Percentiles rank a stretch among this genome's conserved stretches.
These are phyloP conservation scores for Boletellus sp. DNA, from an alignment of 768 basidiomycete species.

Conservation along the genomic window DNA sequence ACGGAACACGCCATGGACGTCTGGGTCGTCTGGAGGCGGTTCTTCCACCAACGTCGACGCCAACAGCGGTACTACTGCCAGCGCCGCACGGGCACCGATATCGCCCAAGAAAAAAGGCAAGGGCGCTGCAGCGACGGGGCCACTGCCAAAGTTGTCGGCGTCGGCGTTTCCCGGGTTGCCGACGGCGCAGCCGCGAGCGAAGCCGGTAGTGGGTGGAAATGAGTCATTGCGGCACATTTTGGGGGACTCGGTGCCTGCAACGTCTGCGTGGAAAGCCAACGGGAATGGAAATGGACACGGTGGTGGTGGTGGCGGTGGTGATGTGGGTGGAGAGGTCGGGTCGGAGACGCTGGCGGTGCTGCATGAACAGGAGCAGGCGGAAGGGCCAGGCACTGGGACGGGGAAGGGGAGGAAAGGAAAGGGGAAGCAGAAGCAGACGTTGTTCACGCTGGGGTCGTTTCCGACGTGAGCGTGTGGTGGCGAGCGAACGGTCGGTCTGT, in stretches of 20 bases:
- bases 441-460: slow-evolving; percentile 64
- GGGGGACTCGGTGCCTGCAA: slow-evolving; percentile 19
- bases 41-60: neutral
- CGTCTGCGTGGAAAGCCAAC: slow-evolving; percentile 30
- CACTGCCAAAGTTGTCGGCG: slow-evolving; percentile 46
- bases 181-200: slow-evolving; percentile 37
- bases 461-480: slow-evolving; percentile 25
- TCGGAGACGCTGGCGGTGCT: neutral
- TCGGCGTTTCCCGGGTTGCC: slow-evolving; percentile 72
- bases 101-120: slow-evolving; percentile 15
- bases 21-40: slow-evolving; percentile 18
- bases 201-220: slow-evolving; percentile 56
- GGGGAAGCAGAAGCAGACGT: slow-evolving; percentile 79
- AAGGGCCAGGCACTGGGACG: neutral
- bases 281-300: slow-evolving; percentile 3
- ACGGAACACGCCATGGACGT: slow-evolving; percentile 62
- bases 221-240: slow-evolving; percentile 65
- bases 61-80: neutral
- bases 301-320: neutral
- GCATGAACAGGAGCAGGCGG: neutral
- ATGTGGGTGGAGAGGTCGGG: slow-evolving; percentile 1
- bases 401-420: slow-evolving; percentile 71
- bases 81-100: neutral
- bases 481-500: too few relatives aligned
- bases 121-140: neutral